Percentiles rank a stretch among this genome's conserved stretches.
phyloP scores from a whole-genome alignment of 2,329 filamentous ascomycete species.

The Arthrinium puccinioides region DNA sequence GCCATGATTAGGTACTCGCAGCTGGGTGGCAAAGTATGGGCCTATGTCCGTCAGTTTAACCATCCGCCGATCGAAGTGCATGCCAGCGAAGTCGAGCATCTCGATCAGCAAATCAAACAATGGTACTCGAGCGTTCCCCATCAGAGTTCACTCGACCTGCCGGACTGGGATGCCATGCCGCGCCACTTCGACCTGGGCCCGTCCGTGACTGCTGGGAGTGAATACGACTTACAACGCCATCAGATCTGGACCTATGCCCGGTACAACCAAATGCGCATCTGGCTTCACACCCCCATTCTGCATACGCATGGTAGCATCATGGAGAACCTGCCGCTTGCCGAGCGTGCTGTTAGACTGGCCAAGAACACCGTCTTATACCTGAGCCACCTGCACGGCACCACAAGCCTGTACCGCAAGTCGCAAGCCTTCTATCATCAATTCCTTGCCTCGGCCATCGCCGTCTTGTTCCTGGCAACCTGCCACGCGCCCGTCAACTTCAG shows the following conservation, averaged over 20 bases:
- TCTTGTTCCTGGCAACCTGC: slow-evolving; percentile 68
- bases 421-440: slow-evolving; percentile 80
- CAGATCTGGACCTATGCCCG: slow-evolving; percentile 80
- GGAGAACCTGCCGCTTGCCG: slow-evolving; percentile 65
- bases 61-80: slow-evolving; percentile 57
- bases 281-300: slow-evolving; percentile 80
- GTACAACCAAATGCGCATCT: slow-evolving; percentile 83
- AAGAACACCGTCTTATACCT: slow-evolving; percentile 71
- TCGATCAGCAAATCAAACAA: slow-evolving; percentile 77
- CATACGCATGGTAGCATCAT: slow-evolving; percentile 80
- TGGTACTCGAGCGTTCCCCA: slow-evolving; percentile 77
- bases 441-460: slow-evolving; percentile 65
- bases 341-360: slow-evolving; percentile 66
- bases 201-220: slow-evolving; percentile 34
- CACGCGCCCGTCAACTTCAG: slow-evolving; percentile 69
- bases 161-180: slow-evolving; percentile 43
- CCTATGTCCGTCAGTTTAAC: slow-evolving; percentile 64
- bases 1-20: slow-evolving; percentile 81
- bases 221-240: slow-evolving; percentile 63
- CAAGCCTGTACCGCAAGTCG: slow-evolving; percentile 62
- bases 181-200: slow-evolving; percentile 17
- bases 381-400: slow-evolving; percentile 62
- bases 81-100: slow-evolving; percentile 66
- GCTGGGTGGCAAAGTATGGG: slow-evolving; percentile 82
- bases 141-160: slow-evolving; percentile 42